Base-by-base conservation (phyloP, 768 basidiomycete species). In the Daedaleopsis sinensis region DNA sequence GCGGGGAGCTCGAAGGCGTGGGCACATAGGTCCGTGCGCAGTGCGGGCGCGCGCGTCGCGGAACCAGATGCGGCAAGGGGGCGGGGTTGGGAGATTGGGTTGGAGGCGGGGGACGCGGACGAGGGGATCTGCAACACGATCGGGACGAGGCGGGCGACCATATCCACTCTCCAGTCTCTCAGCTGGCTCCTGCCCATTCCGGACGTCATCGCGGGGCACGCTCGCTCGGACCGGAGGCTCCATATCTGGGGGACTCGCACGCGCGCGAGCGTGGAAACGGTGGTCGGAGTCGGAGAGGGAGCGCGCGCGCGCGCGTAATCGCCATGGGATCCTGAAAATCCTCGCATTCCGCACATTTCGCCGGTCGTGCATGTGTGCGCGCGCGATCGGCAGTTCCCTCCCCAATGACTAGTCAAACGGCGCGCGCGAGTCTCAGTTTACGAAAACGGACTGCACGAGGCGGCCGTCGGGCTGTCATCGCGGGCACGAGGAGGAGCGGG, bases 61-160 rank as follows among this genome's bases (percentile, higher is more conserved):
- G 53, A 58, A 46, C 57, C 62, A 58, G 43, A 63, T 51, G 62
- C 36, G 62, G 57, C 36, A 55, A 46, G 52, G 52, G 42, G 51
- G 36, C 24, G 51, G 44, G 48, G 38, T 54, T 52, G n/a, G n/a
- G n/a, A n/a, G n/a, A n/a, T n/a, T n/a, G n/a, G n/a, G 43, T 55
- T 43, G 49, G 42, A 1, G 24, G 36, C 13, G 19, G 27, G 39
- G 37, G 44, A 48, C 13, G 46, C 12, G 48, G 37, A 7, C 18
- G 50, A 44, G 62, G 52, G 54, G 62, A 64, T 64, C 62, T 64
- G 54, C 58, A 63, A 64, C 62, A 64, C 62, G 62, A 64, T 64
- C 62, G 62, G 56, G 61, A 62, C 61, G 54, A 58, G 62, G 52
- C 52, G 35, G 43, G 50, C 38, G n/a, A 35, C 50, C 21, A 36